A percentile compares a stretch with the other conserved stretches of the same genome.
Evolutionary conservation across 2,329 filamentous ascomycete genomes (phyloP).

Genomic region (Volutella citrinella): DNA sequence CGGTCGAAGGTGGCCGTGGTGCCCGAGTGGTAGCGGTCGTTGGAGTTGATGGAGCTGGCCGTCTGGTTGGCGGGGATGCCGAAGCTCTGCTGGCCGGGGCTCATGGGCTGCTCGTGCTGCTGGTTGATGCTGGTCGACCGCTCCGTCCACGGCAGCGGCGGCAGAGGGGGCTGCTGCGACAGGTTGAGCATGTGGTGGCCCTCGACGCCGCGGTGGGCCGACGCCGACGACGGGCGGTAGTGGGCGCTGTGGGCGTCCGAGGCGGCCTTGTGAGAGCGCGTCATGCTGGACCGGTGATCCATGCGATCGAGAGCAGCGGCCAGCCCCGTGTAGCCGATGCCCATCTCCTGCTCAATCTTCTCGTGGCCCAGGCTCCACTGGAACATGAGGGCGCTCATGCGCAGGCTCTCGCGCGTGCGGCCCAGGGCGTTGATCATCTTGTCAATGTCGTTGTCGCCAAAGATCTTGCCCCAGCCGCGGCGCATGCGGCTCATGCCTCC

Average conservation of each 20-base stretch:
- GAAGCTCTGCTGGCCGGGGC: slow-evolving; percentile 15
- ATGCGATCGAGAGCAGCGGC: slow-evolving; percentile 57
- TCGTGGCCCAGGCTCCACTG: slow-evolving; percentile 61
- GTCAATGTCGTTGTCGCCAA: slow-evolving; percentile 58
- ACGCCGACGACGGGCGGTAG: slow-evolving; percentile 22
- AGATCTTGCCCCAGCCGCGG: slow-evolving; percentile 62
- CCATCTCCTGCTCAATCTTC: slow-evolving; percentile 57
- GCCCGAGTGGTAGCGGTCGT: slow-evolving; percentile 27
- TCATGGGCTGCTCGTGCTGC: slow-evolving; percentile 7
- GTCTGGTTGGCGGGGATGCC: slow-evolving; percentile 15
- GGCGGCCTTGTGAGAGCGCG: slow-evolving; percentile 16
- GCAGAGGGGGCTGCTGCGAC: slow-evolving; percentile 20
- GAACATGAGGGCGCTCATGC: slow-evolving; percentile 62
- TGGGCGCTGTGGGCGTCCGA: slow-evolving; percentile 15
- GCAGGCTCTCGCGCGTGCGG: slow-evolving; percentile 58
- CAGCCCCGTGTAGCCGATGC: slow-evolving; percentile 66
- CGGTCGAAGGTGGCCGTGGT: slow-evolving; percentile 24
- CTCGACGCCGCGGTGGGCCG: slow-evolving; percentile 20
- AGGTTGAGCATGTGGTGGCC: slow-evolving; percentile 8
- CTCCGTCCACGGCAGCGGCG: slow-evolving; percentile 25
- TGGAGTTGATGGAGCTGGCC: slow-evolving; percentile 29
- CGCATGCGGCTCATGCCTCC: slow-evolving; percentile 57
- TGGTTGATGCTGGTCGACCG: slow-evolving; percentile 16
- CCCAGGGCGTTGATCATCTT: slow-evolving; percentile 56
- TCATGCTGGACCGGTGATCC: slow-evolving; percentile 23